A percentile compares a stretch with the other conserved stretches of the same genome.
These are phyloP conservation scores for Cladophialophora bantiana DNA, from an alignment of 2,329 filamentous ascomycete species.

Conservation along the genomic window DNA sequence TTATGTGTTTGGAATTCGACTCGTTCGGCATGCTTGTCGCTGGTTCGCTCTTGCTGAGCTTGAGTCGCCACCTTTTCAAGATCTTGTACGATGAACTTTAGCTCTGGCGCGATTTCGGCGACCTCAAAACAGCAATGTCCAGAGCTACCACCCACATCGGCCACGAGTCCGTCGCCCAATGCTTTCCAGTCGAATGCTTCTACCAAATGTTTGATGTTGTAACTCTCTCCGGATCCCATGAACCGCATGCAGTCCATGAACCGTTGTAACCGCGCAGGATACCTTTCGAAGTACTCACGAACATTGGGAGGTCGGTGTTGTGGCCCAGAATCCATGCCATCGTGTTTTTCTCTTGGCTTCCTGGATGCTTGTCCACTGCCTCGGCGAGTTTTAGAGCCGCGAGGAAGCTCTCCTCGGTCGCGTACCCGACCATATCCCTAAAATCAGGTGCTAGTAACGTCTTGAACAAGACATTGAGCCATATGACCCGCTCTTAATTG, in stretches of 20 bases:
- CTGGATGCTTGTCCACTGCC: slow-evolving; percentile 38
- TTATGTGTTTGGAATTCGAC: slow-evolving; percentile 42
- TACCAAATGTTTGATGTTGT: slow-evolving; percentile 34
- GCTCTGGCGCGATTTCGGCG: slow-evolving; percentile 58
- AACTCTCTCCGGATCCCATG: slow-evolving; percentile 26
- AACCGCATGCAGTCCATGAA: slow-evolving; percentile 30
- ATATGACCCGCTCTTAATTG: slow-evolving; percentile 46
- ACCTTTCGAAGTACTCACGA: slow-evolving; percentile 44
- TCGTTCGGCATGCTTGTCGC: slow-evolving; percentile 42
- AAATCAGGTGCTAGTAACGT: slow-evolving; percentile 47
- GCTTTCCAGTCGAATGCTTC: slow-evolving; percentile 37
- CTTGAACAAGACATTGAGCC: slow-evolving; percentile 62
- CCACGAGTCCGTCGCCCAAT: slow-evolving; percentile 34
- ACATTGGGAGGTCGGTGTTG: slow-evolving; percentile 43
- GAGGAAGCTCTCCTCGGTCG: slow-evolving; percentile 42
- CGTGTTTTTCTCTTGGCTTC: slow-evolving; percentile 35
- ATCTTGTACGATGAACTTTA: slow-evolving; percentile 63
- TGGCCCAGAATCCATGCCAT: slow-evolving; percentile 45
- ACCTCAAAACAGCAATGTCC: slow-evolving; percentile 65
- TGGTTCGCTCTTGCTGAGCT: slow-evolving; percentile 28
- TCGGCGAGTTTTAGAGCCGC: slow-evolving; percentile 38
- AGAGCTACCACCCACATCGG: slow-evolving; percentile 59
- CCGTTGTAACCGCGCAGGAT: slow-evolving; percentile 42
- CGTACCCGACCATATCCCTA: slow-evolving; percentile 64
- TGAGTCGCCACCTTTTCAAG: slow-evolving; percentile 46